Conservation (phyloP, 2,329 filamentous ascomycete genomes). For the Fusarium sp. region DNA sequence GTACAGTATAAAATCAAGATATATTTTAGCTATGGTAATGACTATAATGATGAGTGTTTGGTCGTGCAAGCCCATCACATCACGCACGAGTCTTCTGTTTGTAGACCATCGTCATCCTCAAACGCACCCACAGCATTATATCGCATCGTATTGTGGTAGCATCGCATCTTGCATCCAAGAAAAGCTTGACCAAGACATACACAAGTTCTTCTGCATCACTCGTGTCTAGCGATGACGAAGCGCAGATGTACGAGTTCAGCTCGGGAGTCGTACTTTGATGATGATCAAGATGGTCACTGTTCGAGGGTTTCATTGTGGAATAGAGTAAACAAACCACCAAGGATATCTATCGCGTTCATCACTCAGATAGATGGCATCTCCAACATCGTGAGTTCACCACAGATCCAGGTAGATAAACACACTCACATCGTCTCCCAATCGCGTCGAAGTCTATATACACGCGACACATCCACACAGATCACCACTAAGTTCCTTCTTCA, state of each 20-base stretch:
- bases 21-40: too few species aligned
- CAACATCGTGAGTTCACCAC: too few species aligned
- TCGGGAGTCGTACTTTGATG: too few species aligned
- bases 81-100: not conserved
- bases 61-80: not conserved
- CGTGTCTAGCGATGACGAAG: not conserved
- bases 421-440: not conserved
- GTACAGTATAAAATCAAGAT: not conserved
- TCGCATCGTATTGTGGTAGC: too few species aligned
- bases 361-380: too few species aligned
- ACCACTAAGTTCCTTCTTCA: conserved; percentile 56
- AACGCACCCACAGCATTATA: not conserved
- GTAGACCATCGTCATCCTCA: not conserved
- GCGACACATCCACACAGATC: not conserved
- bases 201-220: not conserved
- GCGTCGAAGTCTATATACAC: not conserved
- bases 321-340: not conserved
- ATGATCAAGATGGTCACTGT: not conserved
- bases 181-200: not conserved
- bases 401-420: not conserved
- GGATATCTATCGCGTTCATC: not conserved
- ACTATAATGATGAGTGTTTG: too few species aligned
- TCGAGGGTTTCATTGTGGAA: not conserved
- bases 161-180: not conserved
- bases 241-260: not conserved